Percentiles rank a stretch among this genome's conserved stretches.
phyloP scores from a whole-genome alignment of 805 yeast genomes.

The Spathaspora boniae region DNA sequence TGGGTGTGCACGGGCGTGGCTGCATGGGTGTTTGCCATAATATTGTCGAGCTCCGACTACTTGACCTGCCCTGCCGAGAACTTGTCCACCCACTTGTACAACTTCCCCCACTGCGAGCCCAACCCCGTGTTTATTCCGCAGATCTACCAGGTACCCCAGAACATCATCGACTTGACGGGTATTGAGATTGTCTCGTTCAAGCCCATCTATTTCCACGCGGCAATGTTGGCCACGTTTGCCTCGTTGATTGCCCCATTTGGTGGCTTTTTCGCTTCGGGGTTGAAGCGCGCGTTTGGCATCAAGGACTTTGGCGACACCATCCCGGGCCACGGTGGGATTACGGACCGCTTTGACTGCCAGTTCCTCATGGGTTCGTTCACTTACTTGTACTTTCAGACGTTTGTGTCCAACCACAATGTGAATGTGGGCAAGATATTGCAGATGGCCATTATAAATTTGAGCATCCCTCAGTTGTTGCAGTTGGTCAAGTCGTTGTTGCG shows the following conservation, averaged over 20 bases:
- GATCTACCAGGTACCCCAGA: conserved; percentile 69
- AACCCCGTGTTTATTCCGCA: conserved; percentile 89
- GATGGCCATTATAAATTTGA: conserved; percentile 66
- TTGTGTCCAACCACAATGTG: conserved; percentile 68
- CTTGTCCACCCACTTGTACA: conserved; percentile 57
- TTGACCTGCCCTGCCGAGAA: conserved; percentile 85
- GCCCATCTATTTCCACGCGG: conserved; percentile 88
- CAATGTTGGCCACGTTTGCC: conserved; percentile 87
- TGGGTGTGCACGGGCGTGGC: conserved; percentile 89
- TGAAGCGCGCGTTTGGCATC: conserved; percentile 92
- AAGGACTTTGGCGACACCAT: conserved; percentile 98
- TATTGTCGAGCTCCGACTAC: conserved; percentile 64
- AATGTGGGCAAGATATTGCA: conserved; percentile 76
- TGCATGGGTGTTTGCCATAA: conserved; percentile 61
- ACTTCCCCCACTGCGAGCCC: conserved; percentile 69
- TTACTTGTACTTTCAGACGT: conserved; percentile 89
- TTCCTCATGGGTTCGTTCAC: conserved; percentile 96
- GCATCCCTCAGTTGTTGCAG: conserved; percentile 60
- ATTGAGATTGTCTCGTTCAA: conserved; percentile 56
- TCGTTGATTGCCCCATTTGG: conserved; percentile 98
- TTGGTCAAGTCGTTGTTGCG: conserved; percentile 57
- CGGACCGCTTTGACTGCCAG: conserved; percentile 97
- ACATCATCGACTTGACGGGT: conserved; percentile 46
- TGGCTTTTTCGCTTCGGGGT: conserved; percentile 96
- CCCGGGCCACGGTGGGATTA: conserved; percentile 98